A percentile compares a stretch with the other conserved stretches of the same genome.
These are phyloP conservation scores for Fusarium circinatum DNA, from an alignment of 2,329 filamentous ascomycete genomes.

Conservation along the genomic window DNA sequence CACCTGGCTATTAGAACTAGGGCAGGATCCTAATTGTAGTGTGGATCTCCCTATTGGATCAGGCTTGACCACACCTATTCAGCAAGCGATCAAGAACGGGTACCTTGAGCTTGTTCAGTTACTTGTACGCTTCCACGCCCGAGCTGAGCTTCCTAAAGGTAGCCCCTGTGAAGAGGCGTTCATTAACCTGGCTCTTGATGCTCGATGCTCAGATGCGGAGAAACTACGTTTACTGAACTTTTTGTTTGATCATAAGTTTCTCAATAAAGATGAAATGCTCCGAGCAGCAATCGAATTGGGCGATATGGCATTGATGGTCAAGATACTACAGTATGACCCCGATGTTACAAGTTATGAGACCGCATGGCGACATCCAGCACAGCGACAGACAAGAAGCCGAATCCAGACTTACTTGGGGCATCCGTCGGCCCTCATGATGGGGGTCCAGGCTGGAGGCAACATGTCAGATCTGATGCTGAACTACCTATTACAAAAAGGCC, in stretches of 20 bases:
- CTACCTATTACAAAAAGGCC: accelerated
- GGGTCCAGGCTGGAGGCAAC: accelerated
- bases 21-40: neutral
- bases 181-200: neutral
- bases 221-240: neutral
- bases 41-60: no score
- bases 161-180: accelerated
- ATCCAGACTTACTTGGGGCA: no score
- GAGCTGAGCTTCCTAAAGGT: accelerated
- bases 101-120: neutral
- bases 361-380: accelerated
- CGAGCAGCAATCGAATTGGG: neutral
- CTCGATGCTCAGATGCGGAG: accelerated
- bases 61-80: neutral
- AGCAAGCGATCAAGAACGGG: accelerated
- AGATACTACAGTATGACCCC: accelerated
- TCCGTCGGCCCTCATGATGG: no score
- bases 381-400: no score
- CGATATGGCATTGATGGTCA: accelerated
- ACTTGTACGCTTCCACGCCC: neutral
- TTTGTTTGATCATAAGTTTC: neutral
- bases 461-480: neutral
- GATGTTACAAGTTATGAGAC: neutral
- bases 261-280: neutral
- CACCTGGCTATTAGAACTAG: neutral